Conservation (phyloP, 2,329 filamentous ascomycete genomes). For the Daldinia sp. region DNA sequence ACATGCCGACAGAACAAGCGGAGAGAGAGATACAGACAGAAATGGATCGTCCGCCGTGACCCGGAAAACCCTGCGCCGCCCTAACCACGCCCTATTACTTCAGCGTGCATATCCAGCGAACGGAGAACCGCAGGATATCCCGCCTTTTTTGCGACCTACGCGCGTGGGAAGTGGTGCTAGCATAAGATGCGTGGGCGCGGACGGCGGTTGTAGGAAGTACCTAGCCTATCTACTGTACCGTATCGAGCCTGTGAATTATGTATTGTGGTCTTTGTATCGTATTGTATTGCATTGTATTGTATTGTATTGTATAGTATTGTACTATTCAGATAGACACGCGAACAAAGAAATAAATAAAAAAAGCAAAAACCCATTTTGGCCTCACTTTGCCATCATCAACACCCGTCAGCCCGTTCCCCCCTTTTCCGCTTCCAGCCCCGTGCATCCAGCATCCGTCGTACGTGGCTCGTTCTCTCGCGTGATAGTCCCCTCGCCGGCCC, state of each 20-base stretch:
- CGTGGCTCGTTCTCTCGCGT: conserved; percentile 21
- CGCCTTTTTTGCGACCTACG: not conserved
- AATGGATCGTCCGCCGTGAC: not conserved
- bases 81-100: conserved; percentile 17
- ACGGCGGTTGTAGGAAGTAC: not conserved
- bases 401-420: not conserved
- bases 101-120: conserved; percentile 21
- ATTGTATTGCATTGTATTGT: too few relatives aligned
- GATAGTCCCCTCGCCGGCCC: not conserved
- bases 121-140: not conserved
- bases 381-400: not conserved
- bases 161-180: not conserved
- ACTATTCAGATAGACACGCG: too few relatives aligned
- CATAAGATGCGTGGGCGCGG: not conserved
- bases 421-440: conserved; percentile 25
- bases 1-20: not conserved
- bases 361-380: not conserved
- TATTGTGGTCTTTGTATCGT: too few relatives aligned
- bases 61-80: conserved; percentile 4
- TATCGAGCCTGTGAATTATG: too few relatives aligned
- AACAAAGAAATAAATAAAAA: too few relatives aligned
- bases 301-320: too few relatives aligned
- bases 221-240: too few relatives aligned
- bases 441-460: conserved; percentile 24
- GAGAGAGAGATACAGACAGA: not conserved